A percentile compares a stretch with the other conserved stretches of the same genome.
These are phyloP conservation scores for Conoideocrella luteorostrata DNA, from an alignment of 2,329 filamentous ascomycete species.

Conservation along the genomic window DNA sequence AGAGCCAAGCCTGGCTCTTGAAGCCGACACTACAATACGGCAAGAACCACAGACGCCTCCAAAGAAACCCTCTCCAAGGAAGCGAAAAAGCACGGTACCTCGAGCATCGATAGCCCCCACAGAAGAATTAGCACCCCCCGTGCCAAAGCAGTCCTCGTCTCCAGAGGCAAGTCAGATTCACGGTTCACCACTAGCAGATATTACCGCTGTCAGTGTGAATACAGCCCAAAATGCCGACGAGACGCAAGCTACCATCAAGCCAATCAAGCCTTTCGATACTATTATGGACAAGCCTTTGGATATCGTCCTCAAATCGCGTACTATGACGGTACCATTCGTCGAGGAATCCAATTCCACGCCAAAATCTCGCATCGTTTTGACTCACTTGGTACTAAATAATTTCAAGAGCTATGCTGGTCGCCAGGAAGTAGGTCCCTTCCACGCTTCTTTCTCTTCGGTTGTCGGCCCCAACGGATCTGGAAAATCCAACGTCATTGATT, in stretches of 20 bases:
- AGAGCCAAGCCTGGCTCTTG: constrained; percentile 27
- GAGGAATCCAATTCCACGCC: constrained; percentile 69
- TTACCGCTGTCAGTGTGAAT: constrained; percentile 62
- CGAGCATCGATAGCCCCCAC: constrained; percentile 33
- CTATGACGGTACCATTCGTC: constrained; percentile 58
- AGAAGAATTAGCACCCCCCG: constrained; percentile 32
- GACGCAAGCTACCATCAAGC: constrained; percentile 47
- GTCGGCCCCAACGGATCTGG: constrained; percentile 97
- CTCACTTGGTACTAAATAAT: constrained; percentile 84
- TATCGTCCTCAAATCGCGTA: constrained; percentile 81
- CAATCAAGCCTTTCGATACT: constrained; percentile 69
- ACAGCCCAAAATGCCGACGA: constrained; percentile 18
- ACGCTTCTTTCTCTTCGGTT: constrained; percentile 94
- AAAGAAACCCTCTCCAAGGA: constrained; percentile 49
- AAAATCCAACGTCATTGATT: constrained; percentile 98
- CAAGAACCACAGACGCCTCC: constrained; percentile 25
- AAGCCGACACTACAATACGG: constrained; percentile 27
- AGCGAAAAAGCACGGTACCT: constrained; percentile 56
- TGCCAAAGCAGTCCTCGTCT: constrained; percentile 49
- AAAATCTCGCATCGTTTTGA: constrained; percentile 85
- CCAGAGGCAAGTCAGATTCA: constrained; percentile 47
- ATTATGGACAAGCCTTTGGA: constrained; percentile 87
- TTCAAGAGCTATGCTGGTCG: constrained; percentile 98
- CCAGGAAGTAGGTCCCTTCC: constrained; percentile 94
- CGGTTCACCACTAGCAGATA: constrained; percentile 62